Base-by-base conservation (phyloP, 2,329 filamentous ascomycete species). In the Chaetomiaceae sp. region DNA sequence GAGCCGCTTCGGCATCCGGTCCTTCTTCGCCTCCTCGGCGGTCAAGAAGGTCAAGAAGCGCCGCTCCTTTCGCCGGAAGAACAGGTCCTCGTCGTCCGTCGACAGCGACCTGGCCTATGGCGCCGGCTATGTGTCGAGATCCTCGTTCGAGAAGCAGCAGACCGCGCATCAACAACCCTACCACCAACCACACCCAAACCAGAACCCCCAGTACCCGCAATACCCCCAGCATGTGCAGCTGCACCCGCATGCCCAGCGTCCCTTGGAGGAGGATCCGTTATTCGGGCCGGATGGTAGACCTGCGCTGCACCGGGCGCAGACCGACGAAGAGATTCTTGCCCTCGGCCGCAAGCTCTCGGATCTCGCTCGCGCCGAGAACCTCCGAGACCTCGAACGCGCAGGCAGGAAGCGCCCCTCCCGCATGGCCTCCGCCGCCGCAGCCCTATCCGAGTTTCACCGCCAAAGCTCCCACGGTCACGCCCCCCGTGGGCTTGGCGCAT, bases 21-120 rank as follows among this genome's bases (percentile, higher is more conserved):
- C 63, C 50, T 69, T 69, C 56, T 70, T 70, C 56, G 61, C 59
- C 40, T 59, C 58, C 15, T 59, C 62, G 22, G 54, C 61, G 42
- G 47, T 61, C 57, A 57, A 59, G 56, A 60, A 62, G 56, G 61
- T 61, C 37, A 69, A 68, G 52, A 70, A 69, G 47, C 64, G 63
- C 45, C 71, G 77, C 27, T 76, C 81, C 53, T 73, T 79, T 54
- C 75, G 72, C 39, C 71, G 75, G 57, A 72, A 70, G 56, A 79
- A 78, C 57, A 75, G 71, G 2, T 82, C 78, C 17, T 79, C 77
- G 1, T 81, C 78, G 1, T 81, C 79, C 0, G 67, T 81, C 39
- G 79, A 83, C 62, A 72, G 73, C 42, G 80, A 82, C 62, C 67
- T 83, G 51, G 78, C 76, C 4, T 83, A 81, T 65, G 79, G 80